Evolutionary conservation across 208 protist species (phyloP).

Genomic region (Leishmania gerbilli): DNA sequence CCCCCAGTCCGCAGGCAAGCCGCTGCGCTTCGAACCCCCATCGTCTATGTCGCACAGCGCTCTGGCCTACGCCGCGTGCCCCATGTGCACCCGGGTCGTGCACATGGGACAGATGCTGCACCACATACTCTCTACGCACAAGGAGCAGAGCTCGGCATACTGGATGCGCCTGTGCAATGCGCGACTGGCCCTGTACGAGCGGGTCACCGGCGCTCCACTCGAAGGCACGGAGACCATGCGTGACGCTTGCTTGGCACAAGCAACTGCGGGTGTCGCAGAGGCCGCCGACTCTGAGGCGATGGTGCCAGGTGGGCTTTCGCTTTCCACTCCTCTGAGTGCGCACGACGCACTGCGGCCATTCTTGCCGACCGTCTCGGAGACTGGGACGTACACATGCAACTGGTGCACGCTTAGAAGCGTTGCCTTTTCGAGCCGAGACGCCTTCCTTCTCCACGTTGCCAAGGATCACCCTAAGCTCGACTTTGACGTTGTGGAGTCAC

Average conservation of each 20-base stretch:
- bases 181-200: slow-evolving; percentile 67
- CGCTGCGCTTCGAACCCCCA: slow-evolving; percentile 46
- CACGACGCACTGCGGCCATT: not conserved
- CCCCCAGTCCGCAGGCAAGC: not conserved
- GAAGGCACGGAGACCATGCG: slow-evolving; percentile 13
- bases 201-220: slow-evolving; percentile 59
- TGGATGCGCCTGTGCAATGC: slow-evolving; percentile 58
- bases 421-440: slow-evolving; percentile 68
- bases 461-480: slow-evolving; percentile 72
- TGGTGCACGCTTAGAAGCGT: slow-evolving; percentile 59
- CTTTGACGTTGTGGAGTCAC: slow-evolving; percentile 68
- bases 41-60: slow-evolving; percentile 56
- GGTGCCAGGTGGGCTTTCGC: not conserved
- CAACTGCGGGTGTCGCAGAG: not conserved
- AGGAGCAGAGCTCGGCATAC: slow-evolving; percentile 46
- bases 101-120: slow-evolving; percentile 74
- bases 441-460: slow-evolving; percentile 79
- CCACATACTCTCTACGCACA: slow-evolving; percentile 69
- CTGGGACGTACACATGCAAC: slow-evolving; percentile 80
- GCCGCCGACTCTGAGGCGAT: not conserved
- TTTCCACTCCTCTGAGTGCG: not conserved
- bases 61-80: slow-evolving; percentile 69
- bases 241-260: not conserved
- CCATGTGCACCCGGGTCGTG: slow-evolving; percentile 44
- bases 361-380: slow-evolving; percentile 61